phyloP scores from a whole-genome alignment of 2,329 filamentous ascomycete species.

The Calonectria montana region DNA sequence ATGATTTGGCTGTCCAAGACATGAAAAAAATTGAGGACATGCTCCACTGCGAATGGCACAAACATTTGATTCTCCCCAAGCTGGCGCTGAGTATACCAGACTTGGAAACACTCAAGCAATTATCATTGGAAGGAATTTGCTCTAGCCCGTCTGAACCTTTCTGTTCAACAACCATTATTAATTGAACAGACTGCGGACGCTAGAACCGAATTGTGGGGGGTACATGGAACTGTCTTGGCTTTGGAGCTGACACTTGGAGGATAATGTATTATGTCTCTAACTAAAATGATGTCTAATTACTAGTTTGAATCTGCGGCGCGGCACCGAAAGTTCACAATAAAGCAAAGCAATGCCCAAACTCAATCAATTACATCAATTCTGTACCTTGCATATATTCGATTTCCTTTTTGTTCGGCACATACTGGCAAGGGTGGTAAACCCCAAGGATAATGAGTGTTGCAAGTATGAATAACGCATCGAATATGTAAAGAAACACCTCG shows the following conservation, averaged over 20 bases:
- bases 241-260: too few relatives aligned
- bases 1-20: neutral
- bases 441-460: neutral
- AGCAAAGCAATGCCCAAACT: neutral
- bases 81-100: neutral
- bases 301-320: too few relatives aligned
- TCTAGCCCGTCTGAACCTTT: neutral
- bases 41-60: neutral
- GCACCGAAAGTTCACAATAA: neutral
- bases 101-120: neutral
- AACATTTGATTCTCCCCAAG: neutral
- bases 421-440: neutral
- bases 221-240: too few relatives aligned
- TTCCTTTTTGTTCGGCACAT: neutral
- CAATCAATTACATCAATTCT: neutral
- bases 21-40: neutral
- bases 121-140: neutral
- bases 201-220: too few relatives aligned
- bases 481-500: neutral
- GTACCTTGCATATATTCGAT: neutral
- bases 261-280: too few relatives aligned
- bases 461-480: neutral
- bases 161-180: too few relatives aligned
- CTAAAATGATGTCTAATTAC: too few relatives aligned
- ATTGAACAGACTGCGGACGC: too few relatives aligned